phyloP scores from a whole-genome alignment of 2,329 filamentous ascomycete species.

The Allantophomopsis cytisporea region DNA sequence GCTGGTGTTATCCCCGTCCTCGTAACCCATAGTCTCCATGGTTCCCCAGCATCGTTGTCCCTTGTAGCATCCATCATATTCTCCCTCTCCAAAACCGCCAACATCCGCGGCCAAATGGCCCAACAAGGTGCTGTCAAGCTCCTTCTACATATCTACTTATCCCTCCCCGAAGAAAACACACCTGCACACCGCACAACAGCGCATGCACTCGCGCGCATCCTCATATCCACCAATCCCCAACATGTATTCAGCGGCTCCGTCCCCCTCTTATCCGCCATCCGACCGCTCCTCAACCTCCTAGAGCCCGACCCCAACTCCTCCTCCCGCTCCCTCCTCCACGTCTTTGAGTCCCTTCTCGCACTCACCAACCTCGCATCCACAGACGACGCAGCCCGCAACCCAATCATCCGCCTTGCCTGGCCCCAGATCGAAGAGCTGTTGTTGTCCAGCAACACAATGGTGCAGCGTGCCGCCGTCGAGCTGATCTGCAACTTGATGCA shows the following conservation, averaged over 20 bases:
- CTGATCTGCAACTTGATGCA: constrained; percentile 84
- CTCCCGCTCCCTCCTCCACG: constrained; percentile 67
- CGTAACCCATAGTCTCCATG: constrained; percentile 60
- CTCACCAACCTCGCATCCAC: constrained; percentile 86
- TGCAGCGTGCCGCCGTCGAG: constrained; percentile 77
- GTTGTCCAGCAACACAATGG: constrained; percentile 58
- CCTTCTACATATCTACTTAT: constrained; percentile 56
- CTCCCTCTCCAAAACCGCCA: constrained; percentile 60
- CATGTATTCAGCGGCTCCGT: constrained; percentile 72
- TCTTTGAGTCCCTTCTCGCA: constrained; percentile 82
- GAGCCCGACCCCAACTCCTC: constrained; percentile 46
- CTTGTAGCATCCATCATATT: constrained; percentile 67
- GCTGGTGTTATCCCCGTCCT: constrained; percentile 66
- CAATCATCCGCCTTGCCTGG: constrained; percentile 65
- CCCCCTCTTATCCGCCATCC: constrained; percentile 68
- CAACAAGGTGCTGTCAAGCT: constrained; percentile 91
- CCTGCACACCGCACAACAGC: constrained; percentile 45
- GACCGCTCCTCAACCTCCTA: constrained; percentile 67
- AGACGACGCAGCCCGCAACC: constrained; percentile 45
- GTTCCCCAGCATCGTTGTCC: constrained; percentile 55
- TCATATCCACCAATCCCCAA: constrained; percentile 74
- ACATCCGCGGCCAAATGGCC: constrained; percentile 64
- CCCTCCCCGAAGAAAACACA: constrained; percentile 38
- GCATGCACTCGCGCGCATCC: constrained; percentile 70
- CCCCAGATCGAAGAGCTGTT: constrained; percentile 70